Evolutionary conservation across 1,284 basidiomycete genomes (phyloP), one percentile per base, ranked within the genome.

Genomic region (Ceratobasidium sp.): DNA sequence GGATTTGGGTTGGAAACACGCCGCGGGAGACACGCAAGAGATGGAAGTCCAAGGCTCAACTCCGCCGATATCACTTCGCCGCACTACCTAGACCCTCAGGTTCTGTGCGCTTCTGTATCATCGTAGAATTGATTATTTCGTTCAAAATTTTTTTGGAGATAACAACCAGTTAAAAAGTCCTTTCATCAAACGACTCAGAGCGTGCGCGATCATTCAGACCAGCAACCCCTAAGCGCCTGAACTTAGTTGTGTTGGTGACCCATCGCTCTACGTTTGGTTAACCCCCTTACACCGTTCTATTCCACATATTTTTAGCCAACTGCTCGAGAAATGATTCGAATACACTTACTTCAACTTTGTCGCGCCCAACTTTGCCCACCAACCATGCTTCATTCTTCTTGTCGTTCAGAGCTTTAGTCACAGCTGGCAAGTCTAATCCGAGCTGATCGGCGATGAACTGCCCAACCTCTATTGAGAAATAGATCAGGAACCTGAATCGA

Each of bases 381-480:
- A 70, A 44, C 71, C 71, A 80, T 3, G 17, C 44, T 48, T 78
- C 48, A 59, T 76, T 71, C 44, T 57, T 68, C 17, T 59, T 59
- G n/a, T 76, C 75, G 64, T 80, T 80, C 42, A 80, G 73, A 40
- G 56, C 26, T 9, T 67, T 48, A 40, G 79, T 78, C 13, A 66
- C 26, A 7, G 71, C 44, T 50, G 73, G 70, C 42, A 79, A 48
- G 44, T 80, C 79, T 1, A 79, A 44, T 3, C 38, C 61, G 5
- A 78, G 57, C 4, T 57, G 61, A 28, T 79, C 71, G 42, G 70
- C 59, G 28, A 50, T 78, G 76, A 79, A 80, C 38, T 75, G 78
- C 9, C 76, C 79, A 54, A 80, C 69, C 68, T 78, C 78, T 74
- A 65, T n/a, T n/a, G n/a, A n/a, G n/a, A n/a, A n/a, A n/a, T n/a